Percentiles rank a stretch among this genome's conserved stretches.
phyloP scores from a whole-genome alignment of 2,329 filamentous ascomycete genomes.

The Fusarium pseudoanthophilum region DNA sequence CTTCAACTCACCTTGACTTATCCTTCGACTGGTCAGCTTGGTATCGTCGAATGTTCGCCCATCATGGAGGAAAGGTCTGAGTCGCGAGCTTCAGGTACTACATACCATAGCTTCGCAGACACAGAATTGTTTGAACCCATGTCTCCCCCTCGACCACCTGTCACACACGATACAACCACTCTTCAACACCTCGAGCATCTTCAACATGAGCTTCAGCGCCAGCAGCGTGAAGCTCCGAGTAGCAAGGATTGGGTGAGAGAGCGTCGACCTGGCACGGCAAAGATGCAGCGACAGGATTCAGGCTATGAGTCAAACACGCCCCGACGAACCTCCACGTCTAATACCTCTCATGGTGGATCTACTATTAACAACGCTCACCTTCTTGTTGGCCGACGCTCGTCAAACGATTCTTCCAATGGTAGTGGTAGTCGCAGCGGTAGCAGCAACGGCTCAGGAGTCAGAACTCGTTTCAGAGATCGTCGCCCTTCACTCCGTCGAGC shows the following conservation, averaged over 20 bases:
- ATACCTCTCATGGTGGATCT: slow-evolving; percentile 41
- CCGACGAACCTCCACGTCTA: slow-evolving; percentile 53
- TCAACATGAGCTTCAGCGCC: slow-evolving; percentile 36
- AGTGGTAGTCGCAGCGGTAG: background rate
- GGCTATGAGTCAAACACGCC: slow-evolving; percentile 65
- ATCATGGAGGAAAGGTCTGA: slow-evolving; percentile 52
- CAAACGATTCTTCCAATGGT: slow-evolving; percentile 46
- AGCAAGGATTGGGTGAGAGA: slow-evolving; percentile 38
- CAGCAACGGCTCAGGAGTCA: slow-evolving; percentile 29
- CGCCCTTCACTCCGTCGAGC: slow-evolving; percentile 57
- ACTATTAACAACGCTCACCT: slow-evolving; percentile 39
- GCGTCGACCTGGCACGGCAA: slow-evolving; percentile 46
- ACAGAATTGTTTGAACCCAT: slow-evolving; percentile 59
- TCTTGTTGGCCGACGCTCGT: slow-evolving; percentile 49
- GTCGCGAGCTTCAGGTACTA: slow-evolving; percentile 59
- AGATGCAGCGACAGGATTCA: slow-evolving; percentile 67
- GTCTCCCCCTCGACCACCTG: slow-evolving; percentile 43
- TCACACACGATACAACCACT: slow-evolving; percentile 37
- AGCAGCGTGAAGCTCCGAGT: slow-evolving; percentile 29
- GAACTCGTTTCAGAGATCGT: slow-evolving; percentile 52
- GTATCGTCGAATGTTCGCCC: slow-evolving; percentile 36
- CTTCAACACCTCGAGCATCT: slow-evolving; percentile 39
- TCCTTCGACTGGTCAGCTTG: background rate
- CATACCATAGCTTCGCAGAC: slow-evolving; percentile 66
- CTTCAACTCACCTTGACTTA: background rate